Percentiles rank a stretch among this genome's conserved stretches.
These are phyloP conservation scores for Diaporthe vexans DNA, from an alignment of 2,329 filamentous ascomycete genomes.

Conservation along the genomic window DNA sequence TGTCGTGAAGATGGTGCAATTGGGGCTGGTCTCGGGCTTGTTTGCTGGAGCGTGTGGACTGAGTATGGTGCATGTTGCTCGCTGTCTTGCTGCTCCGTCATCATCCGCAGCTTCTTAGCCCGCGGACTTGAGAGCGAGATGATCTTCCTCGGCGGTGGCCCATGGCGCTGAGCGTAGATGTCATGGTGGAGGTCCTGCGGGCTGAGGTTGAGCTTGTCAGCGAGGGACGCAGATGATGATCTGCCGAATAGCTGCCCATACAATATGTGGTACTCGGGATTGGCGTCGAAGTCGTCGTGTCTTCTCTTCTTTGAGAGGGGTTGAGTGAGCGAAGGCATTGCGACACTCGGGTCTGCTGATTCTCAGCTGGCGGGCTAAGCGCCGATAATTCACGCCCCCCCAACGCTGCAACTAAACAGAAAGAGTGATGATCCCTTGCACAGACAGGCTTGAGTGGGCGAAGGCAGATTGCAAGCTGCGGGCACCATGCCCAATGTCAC, in stretches of 20 bases:
- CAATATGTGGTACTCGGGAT: slow-evolving; percentile 39
- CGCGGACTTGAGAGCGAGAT: slow-evolving; percentile 38
- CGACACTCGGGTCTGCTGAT: neutral
- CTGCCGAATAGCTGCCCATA: slow-evolving; percentile 33
- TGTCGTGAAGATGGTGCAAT: slow-evolving; percentile 30
- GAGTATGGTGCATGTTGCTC: slow-evolving; percentile 4
- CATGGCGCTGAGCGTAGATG: slow-evolving; percentile 38
- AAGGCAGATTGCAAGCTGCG: neutral
- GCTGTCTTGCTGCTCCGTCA: slow-evolving; percentile 6
- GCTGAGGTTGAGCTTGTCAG: slow-evolving; percentile 40
- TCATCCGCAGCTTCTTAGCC: slow-evolving; percentile 40
- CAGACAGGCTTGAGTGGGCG: neutral
- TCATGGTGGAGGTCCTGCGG: slow-evolving; percentile 36
- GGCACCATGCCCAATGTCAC: neutral
- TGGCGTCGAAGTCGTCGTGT: slow-evolving; percentile 38
- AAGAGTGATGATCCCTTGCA: neutral
- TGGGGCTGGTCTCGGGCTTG: slow-evolving; percentile 8
- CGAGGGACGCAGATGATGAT: slow-evolving; percentile 13
- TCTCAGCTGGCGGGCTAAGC: slow-evolving; percentile 29
- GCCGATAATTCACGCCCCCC: neutral
- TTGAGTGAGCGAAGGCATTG: slow-evolving; percentile 42
- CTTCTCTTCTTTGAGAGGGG: slow-evolving; percentile 37
- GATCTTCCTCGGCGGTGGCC: slow-evolving; percentile 34
- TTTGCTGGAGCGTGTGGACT: slow-evolving; percentile 13
- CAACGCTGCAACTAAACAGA: neutral